Conservation (phyloP, 495 filamentous ascomycete species). For the Podospora conica region DNA sequence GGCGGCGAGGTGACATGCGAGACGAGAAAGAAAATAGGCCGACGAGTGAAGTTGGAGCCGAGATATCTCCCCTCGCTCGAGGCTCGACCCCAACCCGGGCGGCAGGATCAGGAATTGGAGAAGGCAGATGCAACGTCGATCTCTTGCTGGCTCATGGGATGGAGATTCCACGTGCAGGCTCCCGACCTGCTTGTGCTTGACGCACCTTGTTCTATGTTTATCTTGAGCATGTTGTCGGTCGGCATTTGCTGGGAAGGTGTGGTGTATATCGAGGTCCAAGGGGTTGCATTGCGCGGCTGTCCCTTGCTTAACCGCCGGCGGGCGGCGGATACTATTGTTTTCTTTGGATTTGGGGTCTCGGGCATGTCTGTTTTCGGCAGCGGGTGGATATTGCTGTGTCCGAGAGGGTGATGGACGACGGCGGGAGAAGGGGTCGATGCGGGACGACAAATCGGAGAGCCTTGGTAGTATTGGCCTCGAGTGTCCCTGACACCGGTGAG, state of each 20-base stretch:
- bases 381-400: neutral
- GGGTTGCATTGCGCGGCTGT: neutral
- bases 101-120: neutral
- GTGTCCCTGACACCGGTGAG: too few species aligned
- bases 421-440: neutral
- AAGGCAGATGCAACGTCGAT: neutral
- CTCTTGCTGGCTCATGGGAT: neutral
- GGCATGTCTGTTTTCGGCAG: neutral
- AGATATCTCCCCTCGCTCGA: too few species aligned
- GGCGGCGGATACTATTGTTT: neutral
- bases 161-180: neutral
- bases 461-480: too few species aligned
- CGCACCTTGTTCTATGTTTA: neutral
- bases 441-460: neutral
- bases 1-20: neutral
- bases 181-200: neutral
- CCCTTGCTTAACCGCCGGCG: conserved; percentile 16
- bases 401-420: neutral
- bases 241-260: too few species aligned
- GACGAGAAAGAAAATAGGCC: neutral
- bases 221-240: neutral
- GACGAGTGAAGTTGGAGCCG: neutral
- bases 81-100: neutral
- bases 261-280: too few species aligned
- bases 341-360: neutral